phyloP scores from a whole-genome alignment of 805 yeast genomes.

The Metschnikowia anglica region DNA sequence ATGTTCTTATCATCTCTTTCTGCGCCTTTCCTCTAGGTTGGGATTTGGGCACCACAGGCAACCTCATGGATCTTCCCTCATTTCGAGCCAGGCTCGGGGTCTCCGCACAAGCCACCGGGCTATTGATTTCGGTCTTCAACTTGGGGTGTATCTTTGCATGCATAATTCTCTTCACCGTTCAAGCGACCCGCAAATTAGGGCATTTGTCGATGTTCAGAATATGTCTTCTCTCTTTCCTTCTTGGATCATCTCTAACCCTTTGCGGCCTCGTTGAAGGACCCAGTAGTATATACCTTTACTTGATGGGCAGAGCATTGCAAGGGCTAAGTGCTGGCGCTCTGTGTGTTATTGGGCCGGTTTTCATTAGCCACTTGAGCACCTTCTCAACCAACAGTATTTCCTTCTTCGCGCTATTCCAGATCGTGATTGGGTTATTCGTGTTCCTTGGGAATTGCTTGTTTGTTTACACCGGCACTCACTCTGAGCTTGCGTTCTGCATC shows the following conservation, averaged over 20 bases:
- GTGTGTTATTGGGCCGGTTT: constrained; percentile 16
- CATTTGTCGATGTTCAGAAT: constrained; percentile 8
- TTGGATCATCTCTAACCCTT: constrained; percentile 3
- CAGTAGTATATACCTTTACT: constrained; percentile 4
- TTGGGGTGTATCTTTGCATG: constrained; percentile 14
- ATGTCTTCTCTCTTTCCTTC: constrained; percentile 2
- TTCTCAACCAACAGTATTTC: constrained; percentile 1
- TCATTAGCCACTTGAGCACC: constrained; percentile 12
- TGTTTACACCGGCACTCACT: constrained; percentile 3
- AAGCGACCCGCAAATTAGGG: constrained; percentile 7
- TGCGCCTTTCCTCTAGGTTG: constrained; percentile 16
- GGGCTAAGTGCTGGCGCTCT: constrained; percentile 14
- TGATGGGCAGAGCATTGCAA: constrained; percentile 5
- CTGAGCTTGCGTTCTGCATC: constrained; percentile 6
- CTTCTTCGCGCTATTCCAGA: constrained; percentile 6
- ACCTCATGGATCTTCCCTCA: constrained; percentile 11
- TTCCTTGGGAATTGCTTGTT: constrained; percentile 11
- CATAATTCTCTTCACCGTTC: neutral
- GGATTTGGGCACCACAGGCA: constrained; percentile 18
- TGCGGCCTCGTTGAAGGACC: constrained; percentile 4
- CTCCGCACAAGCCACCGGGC: constrained; percentile 5
- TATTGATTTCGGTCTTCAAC: constrained; percentile 10
- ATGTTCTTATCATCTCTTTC: constrained; percentile 6
- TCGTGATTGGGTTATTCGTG: constrained; percentile 4
- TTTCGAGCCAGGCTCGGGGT: constrained; percentile 11